phyloP scores from a whole-genome alignment of 176 grass and related monocot genomes.

The Rhynchospora tenuis region DNA sequence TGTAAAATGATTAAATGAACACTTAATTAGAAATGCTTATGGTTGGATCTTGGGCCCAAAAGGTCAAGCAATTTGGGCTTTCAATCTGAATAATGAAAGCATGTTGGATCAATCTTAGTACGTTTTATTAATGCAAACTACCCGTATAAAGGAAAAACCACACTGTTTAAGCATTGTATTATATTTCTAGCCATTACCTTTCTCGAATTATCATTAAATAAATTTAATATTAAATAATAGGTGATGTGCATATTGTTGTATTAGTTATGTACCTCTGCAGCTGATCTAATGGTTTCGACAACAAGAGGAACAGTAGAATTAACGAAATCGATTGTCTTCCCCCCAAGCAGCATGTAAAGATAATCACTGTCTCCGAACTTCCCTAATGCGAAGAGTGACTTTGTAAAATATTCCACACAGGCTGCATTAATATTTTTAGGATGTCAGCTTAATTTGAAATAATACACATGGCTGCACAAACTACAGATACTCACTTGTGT shows the following conservation, averaged over 20 bases:
- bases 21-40: background rate
- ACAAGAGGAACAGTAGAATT: constrained; percentile 21
- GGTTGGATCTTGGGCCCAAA: background rate
- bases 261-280: constrained; percentile 27
- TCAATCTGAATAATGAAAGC: too few species aligned
- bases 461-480: background rate
- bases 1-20: background rate
- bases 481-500: constrained; percentile 1
- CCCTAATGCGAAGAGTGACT: constrained; percentile 33
- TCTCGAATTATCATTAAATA: background rate
- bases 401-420: constrained; percentile 19
- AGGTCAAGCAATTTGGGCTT: background rate
- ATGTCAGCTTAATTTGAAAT: background rate
- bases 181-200: background rate
- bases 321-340: constrained; percentile 13
- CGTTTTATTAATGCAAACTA: too few species aligned
- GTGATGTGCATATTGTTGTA: background rate
- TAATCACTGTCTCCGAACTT: constrained; percentile 38
- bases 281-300: constrained; percentile 15
- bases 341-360: background rate
- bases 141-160: too few species aligned
- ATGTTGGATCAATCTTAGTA: too few species aligned
- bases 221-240: background rate
- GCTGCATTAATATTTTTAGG: background rate
- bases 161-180: too few species aligned